A percentile compares a stretch with the other conserved stretches of the same genome.
These are phyloP conservation scores for Argentina anserina DNA, from an alignment of 306 rosid genomes.

Conservation along the genomic window DNA sequence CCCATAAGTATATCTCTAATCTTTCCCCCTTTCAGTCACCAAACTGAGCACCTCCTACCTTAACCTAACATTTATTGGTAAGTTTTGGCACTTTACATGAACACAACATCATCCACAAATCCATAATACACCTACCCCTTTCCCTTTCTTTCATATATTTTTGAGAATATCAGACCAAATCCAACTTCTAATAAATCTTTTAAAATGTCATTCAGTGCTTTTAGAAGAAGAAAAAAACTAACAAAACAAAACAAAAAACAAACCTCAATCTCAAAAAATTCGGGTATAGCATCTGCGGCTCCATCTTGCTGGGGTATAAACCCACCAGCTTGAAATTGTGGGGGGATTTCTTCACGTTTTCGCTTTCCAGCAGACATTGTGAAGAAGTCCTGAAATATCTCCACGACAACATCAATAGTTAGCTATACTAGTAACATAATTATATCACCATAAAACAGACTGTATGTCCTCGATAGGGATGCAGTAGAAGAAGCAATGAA, in stretches of 20 bases:
- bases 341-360: constrained; percentile 80
- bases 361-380: constrained; percentile 64
- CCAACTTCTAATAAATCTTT: not conserved
- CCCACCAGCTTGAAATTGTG: constrained; percentile 72
- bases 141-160: not conserved
- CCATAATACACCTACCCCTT: not conserved
- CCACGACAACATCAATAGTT: constrained; percentile 22
- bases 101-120: not conserved
- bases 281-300: constrained; percentile 65
- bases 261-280: constrained; percentile 80
- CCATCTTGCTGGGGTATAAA: constrained; percentile 99
- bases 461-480: constrained; percentile 21
- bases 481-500: not conserved
- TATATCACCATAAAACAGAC: constrained; percentile 7
- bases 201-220: not conserved
- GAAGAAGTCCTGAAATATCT: constrained; percentile 73
- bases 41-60: not conserved
- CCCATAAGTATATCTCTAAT: not conserved
- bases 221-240: no score
- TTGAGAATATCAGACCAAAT: not conserved
- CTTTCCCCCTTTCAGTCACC: not conserved
- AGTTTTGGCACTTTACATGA: not conserved
- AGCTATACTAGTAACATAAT: constrained; percentile 9
- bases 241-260: constrained; percentile 5
- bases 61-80: not conserved